Evolutionary conservation across 345 rosid genomes (phyloP).

Genomic region (Populus tremula): DNA sequence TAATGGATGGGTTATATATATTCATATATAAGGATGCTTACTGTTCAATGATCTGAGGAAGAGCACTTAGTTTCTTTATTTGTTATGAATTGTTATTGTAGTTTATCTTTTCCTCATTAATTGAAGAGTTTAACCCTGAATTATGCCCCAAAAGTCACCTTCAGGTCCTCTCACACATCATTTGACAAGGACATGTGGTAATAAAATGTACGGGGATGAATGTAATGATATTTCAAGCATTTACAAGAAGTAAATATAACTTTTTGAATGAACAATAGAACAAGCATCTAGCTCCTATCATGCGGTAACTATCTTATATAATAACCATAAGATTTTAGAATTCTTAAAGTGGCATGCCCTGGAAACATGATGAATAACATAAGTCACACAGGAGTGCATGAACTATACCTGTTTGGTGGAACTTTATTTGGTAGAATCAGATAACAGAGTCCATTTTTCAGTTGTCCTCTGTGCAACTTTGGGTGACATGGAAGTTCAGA

Average conservation of each 20-base stretch:
- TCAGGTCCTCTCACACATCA: neutral
- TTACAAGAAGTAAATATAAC: neutral
- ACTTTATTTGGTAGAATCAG: conserved; percentile 95
- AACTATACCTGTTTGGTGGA: conserved; percentile 78
- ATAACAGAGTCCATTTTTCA: conserved; percentile 93
- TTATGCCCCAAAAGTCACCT: neutral
- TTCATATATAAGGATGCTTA: neutral
- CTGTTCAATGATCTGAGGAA: neutral
- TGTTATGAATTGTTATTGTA: no score
- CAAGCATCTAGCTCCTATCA: conserved; percentile 6
- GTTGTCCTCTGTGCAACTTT: conserved; percentile 71
- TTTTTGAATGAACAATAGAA: neutral
- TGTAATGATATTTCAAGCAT: neutral
- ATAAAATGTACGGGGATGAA: neutral
- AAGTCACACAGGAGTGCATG: neutral
- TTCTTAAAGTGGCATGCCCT: neutral
- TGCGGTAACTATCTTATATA: neutral
- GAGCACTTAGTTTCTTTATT: neutral
- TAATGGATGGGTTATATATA: neutral
- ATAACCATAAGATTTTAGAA: neutral
- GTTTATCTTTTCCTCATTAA: neutral
- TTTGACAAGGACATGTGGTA: neutral
- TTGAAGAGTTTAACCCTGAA: neutral
- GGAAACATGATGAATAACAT: neutral
- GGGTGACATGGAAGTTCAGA: conserved; percentile 87